Conservation (phyloP, 352 stramenopile genomes). For the Phytophthora ohioensis region DNA sequence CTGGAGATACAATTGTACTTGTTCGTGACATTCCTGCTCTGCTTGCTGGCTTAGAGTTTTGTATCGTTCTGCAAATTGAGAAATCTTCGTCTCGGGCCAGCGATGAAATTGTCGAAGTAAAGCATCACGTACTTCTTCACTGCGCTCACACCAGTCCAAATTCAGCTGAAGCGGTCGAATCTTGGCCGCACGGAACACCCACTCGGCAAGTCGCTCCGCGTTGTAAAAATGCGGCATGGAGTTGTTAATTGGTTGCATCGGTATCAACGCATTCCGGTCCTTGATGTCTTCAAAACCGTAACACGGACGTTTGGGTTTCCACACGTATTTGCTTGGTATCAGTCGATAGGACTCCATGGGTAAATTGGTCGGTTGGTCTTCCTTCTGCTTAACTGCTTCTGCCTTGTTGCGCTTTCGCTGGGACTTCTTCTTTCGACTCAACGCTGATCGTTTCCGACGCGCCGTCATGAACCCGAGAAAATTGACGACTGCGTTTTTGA, state of each 20-base stretch:
- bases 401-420: background rate
- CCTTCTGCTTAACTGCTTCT: slow-evolving; percentile 5
- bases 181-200: slow-evolving; percentile 33
- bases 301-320: slow-evolving; percentile 12
- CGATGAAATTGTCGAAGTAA: slow-evolving; percentile 41
- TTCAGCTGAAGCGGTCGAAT: slow-evolving; percentile 29
- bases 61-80: slow-evolving; percentile 10
- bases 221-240: slow-evolving; percentile 11
- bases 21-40: slow-evolving; percentile 26
- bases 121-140: slow-evolving; percentile 33
- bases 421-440: slow-evolving; percentile 10
- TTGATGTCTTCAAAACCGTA: slow-evolving; percentile 1
- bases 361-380: background rate
- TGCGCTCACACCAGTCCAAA: slow-evolving; percentile 16
- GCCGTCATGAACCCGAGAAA: slow-evolving; percentile 24
- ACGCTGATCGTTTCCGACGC: slow-evolving; percentile 20
- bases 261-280: background rate
- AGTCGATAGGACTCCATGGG: slow-evolving; percentile 2
- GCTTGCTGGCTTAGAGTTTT: slow-evolving; percentile 6
- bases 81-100: slow-evolving; percentile 35
- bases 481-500: background rate
- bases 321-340: slow-evolving; percentile 1
- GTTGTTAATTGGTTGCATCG: slow-evolving; percentile 1
- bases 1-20: slow-evolving; percentile 39
- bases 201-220: slow-evolving; percentile 26